Percentiles rank a stretch among this genome's conserved stretches.
phyloP scores from a whole-genome alignment of 2,329 filamentous ascomycete species.

The Pseudopyricularia javanii region DNA sequence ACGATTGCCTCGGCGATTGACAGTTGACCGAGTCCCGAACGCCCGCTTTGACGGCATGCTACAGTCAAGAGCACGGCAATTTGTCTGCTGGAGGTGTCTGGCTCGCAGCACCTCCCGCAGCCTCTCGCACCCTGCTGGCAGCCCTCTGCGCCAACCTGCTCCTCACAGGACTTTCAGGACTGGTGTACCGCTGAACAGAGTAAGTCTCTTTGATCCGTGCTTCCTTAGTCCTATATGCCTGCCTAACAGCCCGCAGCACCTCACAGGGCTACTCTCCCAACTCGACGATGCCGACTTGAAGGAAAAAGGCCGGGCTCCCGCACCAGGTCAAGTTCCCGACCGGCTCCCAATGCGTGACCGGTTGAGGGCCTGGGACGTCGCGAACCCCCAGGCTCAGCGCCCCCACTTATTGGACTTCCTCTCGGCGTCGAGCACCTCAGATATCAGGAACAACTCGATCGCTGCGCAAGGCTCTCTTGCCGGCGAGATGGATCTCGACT shows the following conservation, averaged over 20 bases:
- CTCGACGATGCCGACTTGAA: not conserved
- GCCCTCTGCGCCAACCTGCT: not conserved
- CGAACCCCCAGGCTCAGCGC: not conserved
- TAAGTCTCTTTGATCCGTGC: too few relatives aligned
- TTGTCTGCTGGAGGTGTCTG: conserved; percentile 1
- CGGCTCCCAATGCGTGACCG: not conserved
- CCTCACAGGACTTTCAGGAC: not conserved
- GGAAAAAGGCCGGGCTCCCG: not conserved
- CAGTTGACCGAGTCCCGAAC: too few relatives aligned
- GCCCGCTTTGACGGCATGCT: not conserved
- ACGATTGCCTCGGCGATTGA: too few relatives aligned
- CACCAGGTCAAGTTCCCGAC: not conserved
- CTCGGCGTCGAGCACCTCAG: not conserved
- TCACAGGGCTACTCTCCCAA: not conserved
- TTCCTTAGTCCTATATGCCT: too few relatives aligned
- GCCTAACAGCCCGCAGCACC: not conserved
- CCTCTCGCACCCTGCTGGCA: not conserved
- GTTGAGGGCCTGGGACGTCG: not conserved
- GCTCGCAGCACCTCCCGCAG: not conserved
- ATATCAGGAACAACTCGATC: not conserved
- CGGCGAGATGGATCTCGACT: not conserved
- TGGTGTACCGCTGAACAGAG: too few relatives aligned
- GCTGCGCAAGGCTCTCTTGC: not conserved
- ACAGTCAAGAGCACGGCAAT: not conserved
- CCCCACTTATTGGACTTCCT: not conserved